Conservation (phyloP, 2,329 filamentous ascomycete species). For the Talaromyces sp. region DNA sequence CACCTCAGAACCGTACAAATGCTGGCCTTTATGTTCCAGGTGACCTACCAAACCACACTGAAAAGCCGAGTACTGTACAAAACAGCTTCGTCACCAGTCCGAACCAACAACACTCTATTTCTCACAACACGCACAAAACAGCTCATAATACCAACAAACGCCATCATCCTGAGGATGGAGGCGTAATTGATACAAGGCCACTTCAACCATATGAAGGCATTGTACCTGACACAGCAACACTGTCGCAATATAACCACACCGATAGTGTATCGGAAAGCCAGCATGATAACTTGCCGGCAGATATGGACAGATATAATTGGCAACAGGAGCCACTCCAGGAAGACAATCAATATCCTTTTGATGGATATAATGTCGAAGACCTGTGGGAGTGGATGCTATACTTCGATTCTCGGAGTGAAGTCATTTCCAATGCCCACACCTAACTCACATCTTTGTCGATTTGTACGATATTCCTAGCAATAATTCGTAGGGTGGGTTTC, state of each 20-base stretch:
- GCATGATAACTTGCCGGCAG: background rate
- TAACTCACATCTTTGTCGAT: background rate
- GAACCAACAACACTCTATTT: background rate
- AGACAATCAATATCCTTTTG: constrained; percentile 21
- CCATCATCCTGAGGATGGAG: background rate
- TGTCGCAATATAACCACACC: background rate
- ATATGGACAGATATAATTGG: constrained; percentile 8
- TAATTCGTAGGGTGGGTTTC: background rate
- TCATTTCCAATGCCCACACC: background rate
- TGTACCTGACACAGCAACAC: background rate
- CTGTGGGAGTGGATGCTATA: constrained; percentile 26
- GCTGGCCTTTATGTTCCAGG: background rate
- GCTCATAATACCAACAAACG: background rate
- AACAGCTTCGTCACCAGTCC: background rate
- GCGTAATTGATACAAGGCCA: background rate
- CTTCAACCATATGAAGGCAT: background rate
- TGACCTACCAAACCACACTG: background rate
- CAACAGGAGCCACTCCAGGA: constrained; percentile 3
- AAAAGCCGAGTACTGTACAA: background rate
- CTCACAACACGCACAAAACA: background rate
- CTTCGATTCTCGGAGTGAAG: constrained; percentile 19
- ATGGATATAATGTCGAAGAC: constrained; percentile 25
- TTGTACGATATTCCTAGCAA: background rate
- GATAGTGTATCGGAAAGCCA: background rate
- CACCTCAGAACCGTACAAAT: background rate